Percentiles rank a stretch among this genome's conserved stretches.
Evolutionary conservation across 2,329 filamentous ascomycete genomes (phyloP).

Genomic region (Conoideocrella luteorostrata): DNA sequence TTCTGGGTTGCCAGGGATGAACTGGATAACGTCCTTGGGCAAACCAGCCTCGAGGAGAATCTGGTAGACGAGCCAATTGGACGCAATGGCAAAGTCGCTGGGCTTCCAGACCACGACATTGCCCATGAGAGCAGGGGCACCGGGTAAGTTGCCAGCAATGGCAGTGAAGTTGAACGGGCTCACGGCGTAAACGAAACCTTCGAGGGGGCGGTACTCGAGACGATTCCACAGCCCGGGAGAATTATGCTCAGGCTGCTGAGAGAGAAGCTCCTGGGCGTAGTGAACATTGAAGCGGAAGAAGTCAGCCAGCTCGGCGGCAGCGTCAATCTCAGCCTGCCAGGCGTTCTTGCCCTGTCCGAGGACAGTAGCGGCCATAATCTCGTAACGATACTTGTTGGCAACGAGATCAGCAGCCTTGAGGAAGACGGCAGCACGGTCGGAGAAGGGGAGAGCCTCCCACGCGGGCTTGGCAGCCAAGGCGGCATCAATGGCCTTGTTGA

Average conservation of each 20-base stretch:
- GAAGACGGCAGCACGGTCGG: slow-evolving; percentile 87
- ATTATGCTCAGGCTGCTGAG: slow-evolving; percentile 79
- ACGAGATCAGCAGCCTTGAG: slow-evolving; percentile 93
- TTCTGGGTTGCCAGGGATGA: slow-evolving; percentile 81
- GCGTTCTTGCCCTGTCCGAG: slow-evolving; percentile 96
- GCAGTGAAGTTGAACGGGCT: slow-evolving; percentile 97
- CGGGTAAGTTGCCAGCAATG: slow-evolving; percentile 81
- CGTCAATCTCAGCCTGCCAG: slow-evolving; percentile 98
- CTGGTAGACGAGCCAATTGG: slow-evolving; percentile 84
- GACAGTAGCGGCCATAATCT: slow-evolving; percentile 94
- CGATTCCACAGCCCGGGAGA: slow-evolving; percentile 84
- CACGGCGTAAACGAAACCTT: slow-evolving; percentile 93
- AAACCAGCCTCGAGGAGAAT: slow-evolving; percentile 89
- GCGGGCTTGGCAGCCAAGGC: slow-evolving; percentile 78
- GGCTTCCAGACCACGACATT: slow-evolving; percentile 98
- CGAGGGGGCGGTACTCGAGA: slow-evolving; percentile 80
- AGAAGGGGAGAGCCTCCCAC: slow-evolving; percentile 84
- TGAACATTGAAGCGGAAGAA: slow-evolving; percentile 93
- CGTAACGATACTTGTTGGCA: slow-evolving; percentile 87
- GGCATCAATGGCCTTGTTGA: slow-evolving; percentile 72
- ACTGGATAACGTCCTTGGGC: slow-evolving; percentile 85
- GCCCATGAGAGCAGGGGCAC: slow-evolving; percentile 78
- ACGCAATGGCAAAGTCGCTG: slow-evolving; percentile 81
- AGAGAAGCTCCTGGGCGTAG: slow-evolving; percentile 87
- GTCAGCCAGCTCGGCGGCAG: slow-evolving; percentile 85